Evolutionary conservation across 176 grass and related monocot genomes (phyloP).

Genomic region (Phragmites australis): DNA sequence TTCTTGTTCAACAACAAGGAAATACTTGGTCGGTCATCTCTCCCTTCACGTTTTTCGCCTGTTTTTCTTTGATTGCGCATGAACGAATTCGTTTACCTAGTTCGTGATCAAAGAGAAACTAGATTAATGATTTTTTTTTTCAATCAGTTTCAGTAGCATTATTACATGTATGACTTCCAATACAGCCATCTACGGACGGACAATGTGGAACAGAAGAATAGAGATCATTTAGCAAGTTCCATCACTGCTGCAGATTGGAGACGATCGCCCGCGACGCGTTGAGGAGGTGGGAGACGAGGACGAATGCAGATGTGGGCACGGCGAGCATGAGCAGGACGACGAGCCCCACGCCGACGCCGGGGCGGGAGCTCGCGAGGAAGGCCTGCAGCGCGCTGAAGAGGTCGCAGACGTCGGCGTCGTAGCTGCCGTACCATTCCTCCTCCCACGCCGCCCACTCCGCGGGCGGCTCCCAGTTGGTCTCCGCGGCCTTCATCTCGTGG

Average conservation of each 20-base stretch:
- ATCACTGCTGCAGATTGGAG: conserved; percentile 17
- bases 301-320: conserved; percentile 41
- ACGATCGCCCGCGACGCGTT: not conserved
- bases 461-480: conserved; percentile 48
- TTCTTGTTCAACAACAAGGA: no score
- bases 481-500: conserved; percentile 50
- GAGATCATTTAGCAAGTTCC: not conserved
- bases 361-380: conserved; percentile 41
- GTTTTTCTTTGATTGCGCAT: no score
- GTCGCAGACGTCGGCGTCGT: conserved; percentile 54
- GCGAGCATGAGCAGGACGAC: conserved; percentile 36
- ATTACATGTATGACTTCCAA: no score
- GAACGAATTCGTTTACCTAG: no score
- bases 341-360: conserved; percentile 47
- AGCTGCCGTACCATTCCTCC: conserved; percentile 54
- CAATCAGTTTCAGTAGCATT: no score
- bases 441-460: conserved; percentile 57
- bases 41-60: no score
- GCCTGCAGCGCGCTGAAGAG: conserved; percentile 47
- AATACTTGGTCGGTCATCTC: no score
- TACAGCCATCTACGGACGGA: no score
- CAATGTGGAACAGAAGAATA: not conserved
- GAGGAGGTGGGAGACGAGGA: conserved; percentile 18
- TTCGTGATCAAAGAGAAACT: no score
- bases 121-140: no score